Percentiles rank a stretch among this genome's conserved stretches.
These are phyloP conservation scores for Erodium trifolium DNA, from an alignment of 441 rosid species.

Conservation along the genomic window DNA sequence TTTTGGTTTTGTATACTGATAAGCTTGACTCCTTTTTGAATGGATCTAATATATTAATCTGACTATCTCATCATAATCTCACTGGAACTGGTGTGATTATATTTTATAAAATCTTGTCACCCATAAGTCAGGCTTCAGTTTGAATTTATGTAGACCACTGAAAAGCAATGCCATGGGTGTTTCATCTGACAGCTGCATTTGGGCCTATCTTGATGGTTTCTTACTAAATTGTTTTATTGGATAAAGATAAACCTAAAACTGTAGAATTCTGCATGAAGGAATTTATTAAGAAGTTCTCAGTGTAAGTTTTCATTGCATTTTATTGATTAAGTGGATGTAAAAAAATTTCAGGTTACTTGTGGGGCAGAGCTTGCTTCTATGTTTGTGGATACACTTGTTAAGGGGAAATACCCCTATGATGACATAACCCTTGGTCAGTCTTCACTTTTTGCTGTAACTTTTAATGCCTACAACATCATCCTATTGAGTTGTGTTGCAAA, in stretches of 20 bases:
- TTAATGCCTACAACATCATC: neutral
- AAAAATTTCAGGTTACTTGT: constrained; percentile 59
- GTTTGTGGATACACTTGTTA: constrained; percentile 70
- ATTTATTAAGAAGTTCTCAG: neutral
- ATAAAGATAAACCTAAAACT: neutral
- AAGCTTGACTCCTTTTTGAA: neutral
- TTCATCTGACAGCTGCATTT: neutral
- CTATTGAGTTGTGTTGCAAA: constrained; percentile 2
- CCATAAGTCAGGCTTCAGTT: neutral
- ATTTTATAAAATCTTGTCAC: neutral
- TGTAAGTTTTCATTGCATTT: constrained; percentile 10
- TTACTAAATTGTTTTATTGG: neutral
- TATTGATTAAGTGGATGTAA: constrained; percentile 13
- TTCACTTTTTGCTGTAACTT: constrained; percentile 17
- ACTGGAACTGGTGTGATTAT: neutral
- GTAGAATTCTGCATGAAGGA: neutral
- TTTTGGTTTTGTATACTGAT: neutral
- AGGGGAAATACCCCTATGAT: constrained; percentile 60
- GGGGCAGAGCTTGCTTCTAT: constrained; percentile 78
- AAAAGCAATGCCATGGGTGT: neutral
- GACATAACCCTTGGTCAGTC: constrained; percentile 67
- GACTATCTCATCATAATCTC: neutral
- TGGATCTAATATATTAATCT: neutral
- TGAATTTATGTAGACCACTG: neutral
- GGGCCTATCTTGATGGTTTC: neutral